phyloP scores from a whole-genome alignment of 2,329 filamentous ascomycete genomes.

The Claviceps spartinae region DNA sequence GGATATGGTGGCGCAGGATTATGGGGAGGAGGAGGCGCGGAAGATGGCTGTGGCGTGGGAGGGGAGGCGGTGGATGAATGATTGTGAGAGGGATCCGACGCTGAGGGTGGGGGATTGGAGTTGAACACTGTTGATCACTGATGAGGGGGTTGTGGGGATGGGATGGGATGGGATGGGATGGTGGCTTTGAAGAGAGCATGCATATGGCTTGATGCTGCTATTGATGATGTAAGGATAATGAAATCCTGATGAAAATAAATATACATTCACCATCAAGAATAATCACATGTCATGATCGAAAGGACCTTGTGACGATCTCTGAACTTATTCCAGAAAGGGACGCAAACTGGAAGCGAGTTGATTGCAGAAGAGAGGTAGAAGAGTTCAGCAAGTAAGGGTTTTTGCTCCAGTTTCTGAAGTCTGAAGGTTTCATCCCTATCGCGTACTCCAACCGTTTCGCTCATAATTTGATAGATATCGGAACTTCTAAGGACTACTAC shows the following conservation, averaged over 20 bases:
- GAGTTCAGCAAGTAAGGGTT: conserved; percentile 66
- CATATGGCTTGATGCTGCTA: no score
- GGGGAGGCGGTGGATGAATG: conserved; percentile 14
- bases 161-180: no score
- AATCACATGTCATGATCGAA: conserved; percentile 39
- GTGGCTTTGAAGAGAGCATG: no score
- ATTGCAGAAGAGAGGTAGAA: conserved; percentile 78
- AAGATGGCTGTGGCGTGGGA: conserved; percentile 8
- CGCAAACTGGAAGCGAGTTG: conserved; percentile 22
- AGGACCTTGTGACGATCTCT: conserved; percentile 67
- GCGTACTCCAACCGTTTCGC: neutral
- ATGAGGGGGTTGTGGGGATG: no score
- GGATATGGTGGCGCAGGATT: conserved; percentile 11
- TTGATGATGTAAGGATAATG: no score
- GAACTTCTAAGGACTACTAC: no score
- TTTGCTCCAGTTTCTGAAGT: conserved; percentile 59
- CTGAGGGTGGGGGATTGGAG: no score
- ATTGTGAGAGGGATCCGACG: neutral
- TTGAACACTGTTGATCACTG: no score
- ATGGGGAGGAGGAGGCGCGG: conserved; percentile 10
- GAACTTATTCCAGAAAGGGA: conserved; percentile 29
- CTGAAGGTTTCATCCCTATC: conserved; percentile 31
- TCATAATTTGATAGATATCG: neutral
- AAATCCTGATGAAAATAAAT: no score
- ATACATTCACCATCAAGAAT: no score